Base-by-base conservation (phyloP, 305 asterid species). In the Plantago lanceolata region DNA sequence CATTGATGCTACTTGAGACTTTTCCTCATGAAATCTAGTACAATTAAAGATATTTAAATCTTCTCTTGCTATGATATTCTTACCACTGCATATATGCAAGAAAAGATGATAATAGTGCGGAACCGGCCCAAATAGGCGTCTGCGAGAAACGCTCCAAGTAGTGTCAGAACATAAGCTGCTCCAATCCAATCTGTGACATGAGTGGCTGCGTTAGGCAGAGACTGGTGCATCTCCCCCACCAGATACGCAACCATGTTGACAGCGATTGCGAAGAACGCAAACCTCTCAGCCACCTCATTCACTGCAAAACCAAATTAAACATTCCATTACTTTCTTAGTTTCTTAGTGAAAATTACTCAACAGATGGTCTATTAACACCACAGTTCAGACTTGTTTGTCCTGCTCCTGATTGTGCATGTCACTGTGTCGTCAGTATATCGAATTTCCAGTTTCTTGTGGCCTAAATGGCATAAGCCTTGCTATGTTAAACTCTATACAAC, bases 101-200 rank as follows among this genome's bases (percentile, higher is more conserved):
- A 78, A 81, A 85, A 85, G 71, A 70, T 66, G 66, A 82, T 68
- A 48, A 85, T 79, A 65, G 89, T 85, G 16, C 56, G 70, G 55
- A 82, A 81, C 15, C 93, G 85, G 13, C 93, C 93, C 75, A 85
- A 66, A 47, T 77, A 85, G 45, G 93, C 81, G 60, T 85, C 89
- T 26, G 89, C 89, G 1, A 82, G 54, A 43, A 85, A 85, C 19
- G 93, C 89, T 43, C 93, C 93, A 6, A 85, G 57, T 8, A 85
- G 52, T 4, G 93, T 79, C 5, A 85, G 82, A 61, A 85, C 85
- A 67, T 75, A 85, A 62, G 89, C 87, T 31, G 87, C 85, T 35
- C 93, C 93, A 19, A 64, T 74, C 93, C 93, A 85, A 49, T 80
- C 76, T n/a, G 82, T 82, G 49, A 85, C 93, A 69, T 82, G 81